Evolutionary conservation across 1,139 yeast species (phyloP).

Genomic region (Suhomyces bribrorum): DNA sequence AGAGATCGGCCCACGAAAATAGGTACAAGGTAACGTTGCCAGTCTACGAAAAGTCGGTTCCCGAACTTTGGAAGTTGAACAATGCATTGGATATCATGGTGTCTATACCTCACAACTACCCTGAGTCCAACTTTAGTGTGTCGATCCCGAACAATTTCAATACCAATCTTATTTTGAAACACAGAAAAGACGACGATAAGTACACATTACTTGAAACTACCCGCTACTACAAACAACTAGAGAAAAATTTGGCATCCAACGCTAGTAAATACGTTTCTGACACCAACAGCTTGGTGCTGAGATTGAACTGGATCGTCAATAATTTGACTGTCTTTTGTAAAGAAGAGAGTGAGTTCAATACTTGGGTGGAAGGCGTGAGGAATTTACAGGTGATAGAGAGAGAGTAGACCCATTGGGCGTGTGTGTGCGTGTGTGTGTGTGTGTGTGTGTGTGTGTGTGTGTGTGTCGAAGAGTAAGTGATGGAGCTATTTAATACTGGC

Average conservation of each 20-base stretch:
- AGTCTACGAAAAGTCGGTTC: slow-evolving; percentile 14
- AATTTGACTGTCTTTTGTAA: slow-evolving; percentile 28
- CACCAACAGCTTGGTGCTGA: slow-evolving; percentile 22
- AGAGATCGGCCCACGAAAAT: slow-evolving; percentile 21
- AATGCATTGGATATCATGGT: slow-evolving; percentile 19
- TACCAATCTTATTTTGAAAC: slow-evolving; percentile 24
- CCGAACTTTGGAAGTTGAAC: slow-evolving; percentile 18
- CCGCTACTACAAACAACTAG: slow-evolving; percentile 22
- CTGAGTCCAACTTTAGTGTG: slow-evolving; percentile 17
- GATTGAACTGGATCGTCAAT: slow-evolving; percentile 33
- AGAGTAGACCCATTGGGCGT: background rate
- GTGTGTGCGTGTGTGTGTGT: background rate
- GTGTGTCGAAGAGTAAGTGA: too few species aligned
- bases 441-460: too few species aligned
- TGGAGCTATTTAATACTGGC: too few species aligned
- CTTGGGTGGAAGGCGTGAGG: slow-evolving; percentile 9
- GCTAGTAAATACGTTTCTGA: slow-evolving; percentile 20
- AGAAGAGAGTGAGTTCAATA: slow-evolving; percentile 17
- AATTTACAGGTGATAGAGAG: background rate
- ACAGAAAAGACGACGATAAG: slow-evolving; percentile 15
- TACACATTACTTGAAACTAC: slow-evolving; percentile 18
- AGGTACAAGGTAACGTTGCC: slow-evolving; percentile 27
- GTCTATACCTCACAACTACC: slow-evolving; percentile 20
- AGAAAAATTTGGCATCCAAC: slow-evolving; percentile 26
- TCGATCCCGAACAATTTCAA: slow-evolving; percentile 28